These are phyloP conservation scores for Malus hybrid DNA, from an alignment of 331 rosid species.

Conservation along the genomic window DNA sequence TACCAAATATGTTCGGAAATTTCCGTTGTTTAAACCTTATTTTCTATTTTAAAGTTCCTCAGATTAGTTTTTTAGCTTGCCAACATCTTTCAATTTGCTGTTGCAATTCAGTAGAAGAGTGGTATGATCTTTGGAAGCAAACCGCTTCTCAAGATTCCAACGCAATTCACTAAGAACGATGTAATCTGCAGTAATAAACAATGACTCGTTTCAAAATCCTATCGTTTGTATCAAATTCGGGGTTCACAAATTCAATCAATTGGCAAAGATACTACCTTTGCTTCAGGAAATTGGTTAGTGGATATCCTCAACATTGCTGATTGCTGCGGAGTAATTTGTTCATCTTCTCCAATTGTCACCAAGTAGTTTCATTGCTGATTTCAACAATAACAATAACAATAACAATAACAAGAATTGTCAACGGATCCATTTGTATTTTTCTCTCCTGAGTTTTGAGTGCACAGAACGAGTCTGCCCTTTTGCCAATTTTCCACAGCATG, in stretches of 20 bases:
- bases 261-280: conserved; percentile 41
- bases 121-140: conserved; percentile 96
- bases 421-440: too few species aligned
- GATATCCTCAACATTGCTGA: conserved; percentile 77
- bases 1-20: too few species aligned
- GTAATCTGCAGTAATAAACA: conserved; percentile 56
- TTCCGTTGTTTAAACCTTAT: background rate
- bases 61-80: conserved; percentile 41
- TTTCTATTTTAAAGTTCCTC: too few species aligned
- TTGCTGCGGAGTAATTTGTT: conserved; percentile 66
- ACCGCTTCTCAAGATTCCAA: conserved; percentile 55
- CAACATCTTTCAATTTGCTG: conserved; percentile 94
- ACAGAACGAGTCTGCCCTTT: too few species aligned
- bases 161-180: conserved; percentile 76
- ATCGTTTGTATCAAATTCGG: background rate
- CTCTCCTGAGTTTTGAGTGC: too few species aligned
- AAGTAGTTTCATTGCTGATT: conserved; percentile 78
- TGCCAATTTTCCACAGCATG: too few species aligned
- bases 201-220: background rate
- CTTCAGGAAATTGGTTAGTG: conserved; percentile 87
- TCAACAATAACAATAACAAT: conserved; percentile 7
- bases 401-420: background rate
- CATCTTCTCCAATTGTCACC: conserved; percentile 83
- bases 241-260: background rate
- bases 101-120: conserved; percentile 88